Base-by-base conservation (phyloP, 495 filamentous ascomycete species). In the Penicillium verhagenii region DNA sequence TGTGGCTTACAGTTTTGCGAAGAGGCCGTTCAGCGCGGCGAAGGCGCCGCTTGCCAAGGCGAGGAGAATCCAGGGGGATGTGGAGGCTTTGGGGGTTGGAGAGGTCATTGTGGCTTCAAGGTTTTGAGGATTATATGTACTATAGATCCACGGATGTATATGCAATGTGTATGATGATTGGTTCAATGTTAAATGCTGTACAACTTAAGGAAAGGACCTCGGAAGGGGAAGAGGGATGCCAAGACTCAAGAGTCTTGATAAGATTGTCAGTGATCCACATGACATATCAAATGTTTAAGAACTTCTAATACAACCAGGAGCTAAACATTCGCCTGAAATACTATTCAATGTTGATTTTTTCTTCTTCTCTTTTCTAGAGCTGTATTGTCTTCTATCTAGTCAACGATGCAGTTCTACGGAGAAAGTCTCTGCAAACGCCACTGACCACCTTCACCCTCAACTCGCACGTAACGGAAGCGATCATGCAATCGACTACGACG, bases 11-110 rank as follows among this genome's bases (percentile, higher is more conserved):
- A 98, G 75, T 70, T 97, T 98, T 1, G 94, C 94, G 74, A 97
- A 98, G 21, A 96, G 87, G 26, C 94, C 93, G 63, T 98, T 98
- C 60, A 94, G 83, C 31, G 92, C 91, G 13, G 94, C 94, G 69
- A 92, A 97, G 8, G 87, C 85, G 31, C 94, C 94, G 68, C 89
- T 94, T 35, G 89, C 84, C 31, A 95, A 60, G 23, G 94, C 91
- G 43, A 92, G 82, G 50, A 91, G 67, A 53, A 97, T 80, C 94
- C 94, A 98, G 51, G 68, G 68, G 56, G 71, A 58, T 3, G 48
- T 50, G 45, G 52, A 37, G 18, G 56, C 37, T 37, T 37, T 52
- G 46, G 44, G 48, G 38, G 53, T 6, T 14, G 45, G 23, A 6
- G 56, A 45, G 24, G 53, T 37, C 64, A 67, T 67, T 13, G 21